These are phyloP conservation scores for Blumeriella jaapii DNA, from an alignment of 2,329 filamentous ascomycete genomes.

Conservation along the genomic window DNA sequence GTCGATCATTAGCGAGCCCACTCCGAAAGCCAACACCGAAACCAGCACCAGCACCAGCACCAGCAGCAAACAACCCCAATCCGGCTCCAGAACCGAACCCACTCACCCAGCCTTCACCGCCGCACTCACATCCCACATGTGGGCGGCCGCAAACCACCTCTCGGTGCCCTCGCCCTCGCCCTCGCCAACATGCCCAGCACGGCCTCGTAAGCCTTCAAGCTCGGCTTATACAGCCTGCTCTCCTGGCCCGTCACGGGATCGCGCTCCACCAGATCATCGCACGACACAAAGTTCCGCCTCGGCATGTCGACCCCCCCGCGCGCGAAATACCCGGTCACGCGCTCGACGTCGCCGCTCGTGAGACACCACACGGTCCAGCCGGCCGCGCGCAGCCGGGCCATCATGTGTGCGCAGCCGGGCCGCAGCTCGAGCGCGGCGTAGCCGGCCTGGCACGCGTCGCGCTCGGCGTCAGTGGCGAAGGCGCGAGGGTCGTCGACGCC, in stretches of 20 bases:
- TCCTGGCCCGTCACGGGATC: conserved; percentile 26
- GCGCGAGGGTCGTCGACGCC: conserved; percentile 33
- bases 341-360: conserved; percentile 37
- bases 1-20: not conserved
- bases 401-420: conserved; percentile 31
- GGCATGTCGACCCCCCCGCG: conserved; percentile 38
- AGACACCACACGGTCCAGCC: conserved; percentile 44
- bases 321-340: conserved; percentile 42
- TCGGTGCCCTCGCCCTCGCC: conserved; percentile 26
- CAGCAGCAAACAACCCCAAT: not conserved
- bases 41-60: not conserved
- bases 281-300: conserved; percentile 38
- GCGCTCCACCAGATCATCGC: conserved; percentile 28
- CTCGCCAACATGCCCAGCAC: conserved; percentile 34
- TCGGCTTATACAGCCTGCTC: conserved; percentile 37
- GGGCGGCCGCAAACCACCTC: conserved; percentile 46
- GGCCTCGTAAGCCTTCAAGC: conserved; percentile 34
- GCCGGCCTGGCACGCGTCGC: conserved; percentile 29
- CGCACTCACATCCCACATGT: conserved; percentile 47
- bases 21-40: not conserved
- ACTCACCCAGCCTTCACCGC: conserved; percentile 33
- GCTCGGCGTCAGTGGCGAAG: conserved; percentile 33
- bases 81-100: not conserved
- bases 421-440: conserved; percentile 31
- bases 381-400: conserved; percentile 31